phyloP scores from a whole-genome alignment of 2,329 filamentous ascomycete genomes.

The Exophiala sideris region DNA sequence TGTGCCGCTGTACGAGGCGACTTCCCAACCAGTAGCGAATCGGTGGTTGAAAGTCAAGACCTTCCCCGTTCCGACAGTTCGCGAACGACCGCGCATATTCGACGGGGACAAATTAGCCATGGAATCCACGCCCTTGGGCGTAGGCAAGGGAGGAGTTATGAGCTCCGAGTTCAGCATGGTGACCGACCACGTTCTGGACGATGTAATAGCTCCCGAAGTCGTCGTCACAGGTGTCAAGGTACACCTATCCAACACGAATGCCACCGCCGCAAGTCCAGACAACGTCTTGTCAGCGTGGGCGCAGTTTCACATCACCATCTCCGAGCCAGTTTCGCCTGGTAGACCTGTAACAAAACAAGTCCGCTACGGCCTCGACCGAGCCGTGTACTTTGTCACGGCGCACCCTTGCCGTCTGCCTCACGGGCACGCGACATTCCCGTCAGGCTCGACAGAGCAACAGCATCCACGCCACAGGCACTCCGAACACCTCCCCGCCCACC shows the following conservation, averaged over 20 bases:
- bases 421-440: slow-evolving; percentile 29
- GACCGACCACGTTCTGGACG: slow-evolving; percentile 30
- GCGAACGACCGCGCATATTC: slow-evolving; percentile 41
- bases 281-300: slow-evolving; percentile 25
- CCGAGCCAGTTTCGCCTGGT: slow-evolving; percentile 28
- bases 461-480: slow-evolving; percentile 18
- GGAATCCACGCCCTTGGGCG: slow-evolving; percentile 41
- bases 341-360: slow-evolving; percentile 25
- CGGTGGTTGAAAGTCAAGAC: slow-evolving; percentile 52
- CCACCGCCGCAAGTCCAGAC: slow-evolving; percentile 12
- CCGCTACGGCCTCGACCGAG: slow-evolving; percentile 45
- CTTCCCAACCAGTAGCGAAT: slow-evolving; percentile 32
- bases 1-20: slow-evolving; percentile 37
- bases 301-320: slow-evolving; percentile 14
- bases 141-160: slow-evolving; percentile 35
- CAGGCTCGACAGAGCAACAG: slow-evolving; percentile 10
- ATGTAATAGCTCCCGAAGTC: slow-evolving; percentile 15
- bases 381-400: slow-evolving; percentile 54
- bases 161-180: slow-evolving; percentile 39
- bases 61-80: slow-evolving; percentile 32
- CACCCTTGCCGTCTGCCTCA: slow-evolving; percentile 51
- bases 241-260: slow-evolving; percentile 23
- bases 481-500: slow-evolving; percentile 26
- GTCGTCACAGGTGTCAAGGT: slow-evolving; percentile 28
- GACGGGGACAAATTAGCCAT: slow-evolving; percentile 38